These are phyloP conservation scores for Canna indica DNA, from an alignment of 176 grass and related monocot genomes.

Conservation along the genomic window DNA sequence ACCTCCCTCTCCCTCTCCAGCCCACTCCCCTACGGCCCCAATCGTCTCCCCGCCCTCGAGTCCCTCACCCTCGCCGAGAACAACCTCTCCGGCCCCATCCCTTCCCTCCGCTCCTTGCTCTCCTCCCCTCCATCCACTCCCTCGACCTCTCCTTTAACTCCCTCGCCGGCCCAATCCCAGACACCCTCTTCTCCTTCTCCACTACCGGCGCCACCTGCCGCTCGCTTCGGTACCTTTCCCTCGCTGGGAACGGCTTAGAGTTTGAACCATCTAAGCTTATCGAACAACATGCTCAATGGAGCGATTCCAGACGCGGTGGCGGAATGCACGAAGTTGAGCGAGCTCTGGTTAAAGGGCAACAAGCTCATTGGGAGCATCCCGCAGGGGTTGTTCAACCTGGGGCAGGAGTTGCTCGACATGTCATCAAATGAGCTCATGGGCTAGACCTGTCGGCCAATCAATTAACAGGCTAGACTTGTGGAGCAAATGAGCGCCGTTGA, in stretches of 20 bases:
- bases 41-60: slow-evolving; percentile 57
- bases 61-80: slow-evolving; percentile 60
- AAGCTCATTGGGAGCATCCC: slow-evolving; percentile 61
- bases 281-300: slow-evolving; percentile 53
- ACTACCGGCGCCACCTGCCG: neutral
- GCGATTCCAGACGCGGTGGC: slow-evolving; percentile 39
- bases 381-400: slow-evolving; percentile 47
- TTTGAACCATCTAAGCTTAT: slow-evolving; percentile 59
- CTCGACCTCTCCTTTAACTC: slow-evolving; percentile 69
- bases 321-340: slow-evolving; percentile 47
- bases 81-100: slow-evolving; percentile 67
- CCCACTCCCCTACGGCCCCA: slow-evolving; percentile 52
- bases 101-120: slow-evolving; percentile 42
- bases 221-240: slow-evolving; percentile 52
- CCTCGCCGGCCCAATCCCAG: slow-evolving; percentile 50
- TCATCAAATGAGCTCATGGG: slow-evolving; percentile 68
- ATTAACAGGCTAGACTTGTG: no score
- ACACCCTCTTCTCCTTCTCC: slow-evolving; percentile 27
- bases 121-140: slow-evolving; percentile 35
- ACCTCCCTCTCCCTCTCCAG: slow-evolving; percentile 60
- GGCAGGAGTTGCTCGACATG: slow-evolving; percentile 60
- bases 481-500: no score
- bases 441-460: slow-evolving; percentile 73
- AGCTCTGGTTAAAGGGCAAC: slow-evolving; percentile 52
- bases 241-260: slow-evolving; percentile 65